Base-by-base conservation (phyloP, 208 protist genomes). In the Leishmania turanica region DNA sequence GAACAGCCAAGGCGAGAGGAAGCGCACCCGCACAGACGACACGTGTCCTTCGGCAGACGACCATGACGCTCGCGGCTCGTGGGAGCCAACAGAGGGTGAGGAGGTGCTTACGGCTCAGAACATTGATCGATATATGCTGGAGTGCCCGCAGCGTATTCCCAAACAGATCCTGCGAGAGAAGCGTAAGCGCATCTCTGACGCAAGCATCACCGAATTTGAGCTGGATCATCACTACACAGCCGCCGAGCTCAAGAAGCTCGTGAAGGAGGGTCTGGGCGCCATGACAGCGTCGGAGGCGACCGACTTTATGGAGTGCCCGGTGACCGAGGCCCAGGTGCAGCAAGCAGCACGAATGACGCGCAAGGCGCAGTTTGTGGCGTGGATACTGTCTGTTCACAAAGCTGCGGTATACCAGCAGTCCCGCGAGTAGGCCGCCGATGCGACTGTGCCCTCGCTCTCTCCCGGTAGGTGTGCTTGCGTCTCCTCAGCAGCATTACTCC, bases 181-280 rank as follows among this genome's bases (percentile, higher is more conserved):
- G 74, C 90, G 95, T 1, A 86, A 88, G 49, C 40, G 82, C 27
- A 89, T 90, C 75, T 68, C 79, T 2, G 87, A 96, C 66, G 75
- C 88, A 34, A 72, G 42, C 64, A 95, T 98, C 62, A 96, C 93
- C 0, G 72, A 56, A 27, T 96, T 95, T 79, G 95, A 98, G 80
- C 84, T 98, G 56, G 79, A 91, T 51, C 81, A 96, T 72, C 95
- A 98, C 82, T 98, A 96, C 86, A 92, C 86, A 17, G 83, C 85
- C 13, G 84, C 74, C 54, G 93, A 98, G 77, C 86, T 98, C 58
- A 71, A 71, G 53, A 79, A 58, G 11, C 84, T 89, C 24, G 87
- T 94, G 4, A 89, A 88, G 78, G 85, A 89, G 4, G 56, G 80
- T 27, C 65, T 85, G 27, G 82, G 82, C 8, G 6, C 53, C 37